Evolutionary conservation across 257 asterid species (phyloP), one percentile per base, ranked within the genome.

Genomic region (Gentiana straminea): DNA sequence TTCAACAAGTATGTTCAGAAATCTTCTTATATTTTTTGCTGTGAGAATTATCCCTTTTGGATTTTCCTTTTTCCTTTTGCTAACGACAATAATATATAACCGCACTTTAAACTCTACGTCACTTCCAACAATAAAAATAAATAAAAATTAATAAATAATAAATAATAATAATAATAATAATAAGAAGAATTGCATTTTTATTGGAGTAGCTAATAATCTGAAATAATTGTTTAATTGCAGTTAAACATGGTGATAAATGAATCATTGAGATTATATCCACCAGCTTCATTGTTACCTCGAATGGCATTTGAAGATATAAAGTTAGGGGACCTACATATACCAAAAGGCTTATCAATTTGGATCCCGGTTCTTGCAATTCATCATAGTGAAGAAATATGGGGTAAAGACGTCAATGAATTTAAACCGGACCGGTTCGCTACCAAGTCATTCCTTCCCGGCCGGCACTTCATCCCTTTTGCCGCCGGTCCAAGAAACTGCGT

Each of bases 281-380:
- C 98, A 0, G 97, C 88, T 2, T 66, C 98, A 1, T 70, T 92
- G 8, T 80, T 92, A 4, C 97, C 97, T 0, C 72, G 98, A 15
- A 92, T 88, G 98, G 97, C 98, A 33, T 92, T 92, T 58, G 88
- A 92, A 56, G 95, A 88, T 55, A 73, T 92, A 8, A 70, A 83
- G 43, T 66, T 92, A 0, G 97, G 95, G 0, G 98, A 88, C 41
- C 83, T 92, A 5, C 69, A 73, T 45, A 81, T 92, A 35, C 98
- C 97, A 0, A 92, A 92, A 64, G 98, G 98, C 0, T 69, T 92
- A 3, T 86, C 96, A 1, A 79, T 90, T 55, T 90, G 98, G 98
- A 86, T 90, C 0, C 98, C 98, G 0, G 89, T 84, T 11, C 74
- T 92, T 0, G 98, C 95, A 1, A 85, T 91, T 45, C 97, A 91